Base-by-base conservation (phyloP, 495 filamentous ascomycete genomes). In the Xylaria intraflava region DNA sequence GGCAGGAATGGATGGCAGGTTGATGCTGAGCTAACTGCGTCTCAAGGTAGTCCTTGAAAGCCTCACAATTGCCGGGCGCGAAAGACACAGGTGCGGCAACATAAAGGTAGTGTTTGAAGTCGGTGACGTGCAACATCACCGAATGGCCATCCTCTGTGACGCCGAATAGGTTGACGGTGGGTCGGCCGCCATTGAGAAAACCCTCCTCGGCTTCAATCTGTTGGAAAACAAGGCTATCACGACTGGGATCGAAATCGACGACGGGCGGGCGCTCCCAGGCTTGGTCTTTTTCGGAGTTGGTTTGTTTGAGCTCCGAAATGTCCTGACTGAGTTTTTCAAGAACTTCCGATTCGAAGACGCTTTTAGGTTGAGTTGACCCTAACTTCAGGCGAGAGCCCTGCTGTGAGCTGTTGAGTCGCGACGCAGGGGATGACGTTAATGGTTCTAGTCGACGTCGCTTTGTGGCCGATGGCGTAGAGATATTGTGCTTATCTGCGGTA, bases 101-200 rank as follows among this genome's bases (percentile, higher is more conserved):
- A 62, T 95, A 99, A 46, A 99, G 81, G 62, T 99, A 99, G 68
- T 97, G 93, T 53, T 88, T 83, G 69, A 99, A 99, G 65, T 88
- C 89, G 6, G 87, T 96, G 51, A 99, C 90, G 68, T 99, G 91
- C 16, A 99, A 77, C 53, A 97, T 76, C 8, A 96, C 92, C 1
- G 93, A 97, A 71, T 99, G 88, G 55, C 93, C 93, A 39, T 78
- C 71, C 75, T 93, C 88, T n/a, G 92, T 96, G n/a, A 96, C 89
- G 60, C 93, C 93, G 68, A 96, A 99, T 12, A 99, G 78, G 69
- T 89, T 89, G 53, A 97, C 78, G 0, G 87, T 81, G 1, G 86
- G 74, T 61, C 79, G 83, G 16, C 86, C 88, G 54, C 84, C 83
- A 66, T 78, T 61, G 6, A 96, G 58, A 2, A 79, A 83, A 17